Percentiles rank a stretch among this genome's conserved stretches.
Evolutionary conservation across 2,329 filamentous ascomycete species (phyloP).

Genomic region (Sarocladiaceae sp.): DNA sequence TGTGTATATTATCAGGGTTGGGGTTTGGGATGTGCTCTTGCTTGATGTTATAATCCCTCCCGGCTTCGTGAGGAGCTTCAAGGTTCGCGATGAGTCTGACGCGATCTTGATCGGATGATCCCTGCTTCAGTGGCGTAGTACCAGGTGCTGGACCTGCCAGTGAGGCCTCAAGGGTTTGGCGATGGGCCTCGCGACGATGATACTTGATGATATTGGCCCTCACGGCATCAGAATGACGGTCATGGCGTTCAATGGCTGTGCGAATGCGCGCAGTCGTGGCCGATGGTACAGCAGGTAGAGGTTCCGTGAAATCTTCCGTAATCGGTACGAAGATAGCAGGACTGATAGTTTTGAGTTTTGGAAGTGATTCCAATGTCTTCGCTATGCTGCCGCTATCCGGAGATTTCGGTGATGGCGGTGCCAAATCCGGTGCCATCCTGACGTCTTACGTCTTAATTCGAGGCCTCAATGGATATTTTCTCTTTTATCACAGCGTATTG

Average conservation of each 20-base stretch:
- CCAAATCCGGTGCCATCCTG: background rate
- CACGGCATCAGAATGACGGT: conserved; percentile 22
- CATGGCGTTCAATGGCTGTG: conserved; percentile 17
- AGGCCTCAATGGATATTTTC: no score
- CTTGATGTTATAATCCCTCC: conserved; percentile 11
- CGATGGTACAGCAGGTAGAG: conserved; percentile 14
- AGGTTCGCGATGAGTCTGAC: conserved; percentile 26
- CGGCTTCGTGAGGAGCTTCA: conserved; percentile 15
- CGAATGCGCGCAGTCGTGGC: conserved; percentile 13
- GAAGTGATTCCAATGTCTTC: conserved; percentile 11
- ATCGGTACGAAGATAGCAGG: conserved; percentile 32
- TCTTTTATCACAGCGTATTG: no score
- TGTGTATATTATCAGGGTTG: background rate
- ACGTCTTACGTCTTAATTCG: no score
- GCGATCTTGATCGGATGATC: conserved; percentile 11
- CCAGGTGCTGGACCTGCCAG: no score
- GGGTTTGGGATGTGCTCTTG: conserved; percentile 13
- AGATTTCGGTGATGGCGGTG: conserved; percentile 11
- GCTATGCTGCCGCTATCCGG: background rate
- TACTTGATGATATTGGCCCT: conserved; percentile 26
- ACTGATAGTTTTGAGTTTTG: conserved; percentile 18
- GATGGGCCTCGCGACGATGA: conserved; percentile 25
- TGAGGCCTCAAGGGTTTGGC: conserved; percentile 10
- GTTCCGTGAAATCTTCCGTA: conserved; percentile 17
- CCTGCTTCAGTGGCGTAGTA: background rate